Percentiles rank a stretch among this genome's conserved stretches.
These are phyloP conservation scores for Neurospora cerealis DNA, from an alignment of 495 filamentous ascomycete species.

Conservation along the genomic window DNA sequence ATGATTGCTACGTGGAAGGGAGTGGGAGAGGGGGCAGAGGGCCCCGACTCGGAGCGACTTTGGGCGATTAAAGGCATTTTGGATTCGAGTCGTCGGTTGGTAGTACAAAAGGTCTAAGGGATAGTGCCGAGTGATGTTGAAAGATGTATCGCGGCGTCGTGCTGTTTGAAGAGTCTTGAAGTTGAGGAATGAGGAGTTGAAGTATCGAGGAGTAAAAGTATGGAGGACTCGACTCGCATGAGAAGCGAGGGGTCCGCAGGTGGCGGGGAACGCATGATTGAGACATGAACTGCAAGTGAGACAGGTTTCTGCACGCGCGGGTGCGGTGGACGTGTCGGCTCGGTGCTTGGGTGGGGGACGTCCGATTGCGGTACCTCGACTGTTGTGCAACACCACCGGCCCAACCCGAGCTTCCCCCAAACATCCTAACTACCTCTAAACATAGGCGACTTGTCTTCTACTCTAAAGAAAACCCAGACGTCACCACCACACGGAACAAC, in stretches of 20 bases:
- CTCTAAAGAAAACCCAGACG: neutral
- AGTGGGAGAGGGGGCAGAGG: slow-evolving; percentile 5
- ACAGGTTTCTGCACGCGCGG: neutral
- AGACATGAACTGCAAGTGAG: neutral
- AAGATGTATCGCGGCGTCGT: neutral
- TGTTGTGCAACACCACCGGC: neutral
- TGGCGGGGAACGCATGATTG: neutral
- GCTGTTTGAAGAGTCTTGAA: neutral
- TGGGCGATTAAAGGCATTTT: slow-evolving; percentile 1
- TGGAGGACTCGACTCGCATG: neutral
- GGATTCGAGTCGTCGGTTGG: neutral
- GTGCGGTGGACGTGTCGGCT: neutral
- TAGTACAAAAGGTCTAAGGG: neutral
- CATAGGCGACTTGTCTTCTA: neutral
- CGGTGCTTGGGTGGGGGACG: neutral
- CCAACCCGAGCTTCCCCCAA: neutral
- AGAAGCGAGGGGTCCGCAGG: neutral
- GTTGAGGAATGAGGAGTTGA: neutral
- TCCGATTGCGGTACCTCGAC: neutral
- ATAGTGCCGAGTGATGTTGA: neutral
- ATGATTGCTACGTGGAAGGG: slow-evolving; percentile 43
- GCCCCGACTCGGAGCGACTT: slow-evolving; percentile 4
- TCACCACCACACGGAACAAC: neutral
- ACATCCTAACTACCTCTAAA: neutral
- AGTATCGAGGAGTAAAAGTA: neutral